Conservation (phyloP, 192 early-diverging fungal genomes). For the Rhizophagus clarus region DNA sequence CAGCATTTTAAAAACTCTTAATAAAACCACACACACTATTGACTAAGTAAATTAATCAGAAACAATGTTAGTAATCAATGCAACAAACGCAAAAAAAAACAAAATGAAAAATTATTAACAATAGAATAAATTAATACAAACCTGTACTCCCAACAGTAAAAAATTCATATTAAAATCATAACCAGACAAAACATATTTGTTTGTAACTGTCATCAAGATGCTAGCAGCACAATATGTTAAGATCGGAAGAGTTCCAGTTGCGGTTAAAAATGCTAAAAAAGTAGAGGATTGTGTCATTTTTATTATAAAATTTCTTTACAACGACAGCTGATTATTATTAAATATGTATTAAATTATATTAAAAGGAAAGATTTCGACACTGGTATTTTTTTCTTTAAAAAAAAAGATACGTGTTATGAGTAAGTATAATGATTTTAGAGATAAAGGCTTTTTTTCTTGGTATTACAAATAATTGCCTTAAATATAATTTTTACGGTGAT, state of each 20-base stretch:
- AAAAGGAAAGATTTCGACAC: too few species aligned
- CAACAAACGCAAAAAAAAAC: background rate
- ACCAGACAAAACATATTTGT: constrained; percentile 83
- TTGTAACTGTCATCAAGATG: constrained; percentile 88
- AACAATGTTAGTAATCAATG: background rate
- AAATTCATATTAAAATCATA: constrained; percentile 87
- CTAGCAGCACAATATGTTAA: constrained; percentile 85
- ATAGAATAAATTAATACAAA: constrained; percentile 8
- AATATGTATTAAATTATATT: too few species aligned
- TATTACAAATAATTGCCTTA: too few species aligned
- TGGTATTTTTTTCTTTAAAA: too few species aligned
- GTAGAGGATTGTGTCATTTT: background rate
- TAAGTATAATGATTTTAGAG: too few species aligned
- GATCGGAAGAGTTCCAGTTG: constrained; percentile 63
- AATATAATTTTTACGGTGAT: too few species aligned
- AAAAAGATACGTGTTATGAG: too few species aligned
- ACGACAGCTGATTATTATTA: background rate
- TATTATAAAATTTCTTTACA: background rate
- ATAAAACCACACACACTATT: background rate
- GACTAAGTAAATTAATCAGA: background rate
- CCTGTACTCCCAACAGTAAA: constrained; percentile 77
- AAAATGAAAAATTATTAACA: background rate
- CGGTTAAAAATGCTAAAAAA: background rate
- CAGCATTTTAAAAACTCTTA: constrained; percentile 10
- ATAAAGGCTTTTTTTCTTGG: too few species aligned